Base-by-base conservation (phyloP, 208 protist species). In the Acanthamoeba healyi region DNA sequence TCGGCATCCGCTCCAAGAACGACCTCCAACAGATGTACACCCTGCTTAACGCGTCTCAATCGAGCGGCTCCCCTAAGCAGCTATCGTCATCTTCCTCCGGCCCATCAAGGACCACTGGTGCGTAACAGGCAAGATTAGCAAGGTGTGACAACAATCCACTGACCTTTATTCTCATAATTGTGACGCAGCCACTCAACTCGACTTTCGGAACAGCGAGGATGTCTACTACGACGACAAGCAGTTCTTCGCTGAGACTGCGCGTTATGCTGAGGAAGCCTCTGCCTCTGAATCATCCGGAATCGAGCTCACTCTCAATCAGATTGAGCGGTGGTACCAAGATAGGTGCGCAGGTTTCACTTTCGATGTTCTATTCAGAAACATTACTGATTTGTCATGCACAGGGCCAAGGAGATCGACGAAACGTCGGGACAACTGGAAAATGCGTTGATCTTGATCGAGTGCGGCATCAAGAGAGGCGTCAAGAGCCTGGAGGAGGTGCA, bases 401-500 rank as follows among this genome's bases (percentile, higher is more conserved):
- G 54, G 22, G 54, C 22, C 54, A 22, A 61, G 54, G 44, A 89
- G 1, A 89, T 89, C 24, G 81, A 89, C 54, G 36, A 49, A 54
- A 9, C 36, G 54, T 89, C 81, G n/a, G 81, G 81, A n/a, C 81
- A 61, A 61, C 51, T 89, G 7, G 81, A 89, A 26, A 49, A 89
- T 89, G 26, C 44, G 5, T 36, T 89, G 3, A 36, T 29, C 26
- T 36, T 89, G 1, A 89, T 89, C 10, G 81, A 89, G 42, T 61
- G 26, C 3, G 81, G 44, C 29, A 63, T 89, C 26, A 49, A 89
- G 49, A 49, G 9, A n/a, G 72, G 49, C 24, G 51, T 89, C 29
- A 38, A 46, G 51, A 22, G 36, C 42, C 34, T 89, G 81, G 49
- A 61, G 32, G 24, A 5, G 26, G 49, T 89, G 9, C 42, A 34